Percentiles rank a stretch among this genome's conserved stretches.
phyloP scores from a whole-genome alignment of 495 filamentous ascomycete species.

The Neurospora sp. region DNA sequence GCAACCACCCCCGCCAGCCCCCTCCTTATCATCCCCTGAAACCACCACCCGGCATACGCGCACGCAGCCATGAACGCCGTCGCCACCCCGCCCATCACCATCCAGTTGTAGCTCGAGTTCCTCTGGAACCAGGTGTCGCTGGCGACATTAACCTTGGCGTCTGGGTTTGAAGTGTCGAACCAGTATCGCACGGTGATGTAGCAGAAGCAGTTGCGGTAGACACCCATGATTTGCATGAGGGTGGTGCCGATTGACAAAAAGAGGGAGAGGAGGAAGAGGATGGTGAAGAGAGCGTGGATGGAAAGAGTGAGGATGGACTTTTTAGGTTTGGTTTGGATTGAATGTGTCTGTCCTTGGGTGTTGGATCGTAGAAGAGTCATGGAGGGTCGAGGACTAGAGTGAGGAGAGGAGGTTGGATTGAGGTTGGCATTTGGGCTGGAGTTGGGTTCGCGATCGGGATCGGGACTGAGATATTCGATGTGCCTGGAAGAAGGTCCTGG shows the following conservation, averaged over 20 bases:
- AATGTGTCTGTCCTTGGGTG: background rate
- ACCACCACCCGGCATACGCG: constrained; percentile 1
- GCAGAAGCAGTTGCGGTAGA: constrained; percentile 29
- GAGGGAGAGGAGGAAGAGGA: background rate
- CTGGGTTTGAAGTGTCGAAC: background rate
- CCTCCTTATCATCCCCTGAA: background rate
- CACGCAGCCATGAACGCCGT: background rate
- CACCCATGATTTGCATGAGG: constrained; percentile 29
- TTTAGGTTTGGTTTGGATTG: background rate
- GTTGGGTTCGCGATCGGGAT: background rate
- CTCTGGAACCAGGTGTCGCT: background rate
- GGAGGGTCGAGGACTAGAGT: background rate
- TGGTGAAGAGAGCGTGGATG: background rate
- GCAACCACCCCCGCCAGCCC: background rate
- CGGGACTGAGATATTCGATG: background rate
- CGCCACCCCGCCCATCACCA: background rate
- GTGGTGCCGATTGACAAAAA: constrained; percentile 18
- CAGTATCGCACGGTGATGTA: background rate
- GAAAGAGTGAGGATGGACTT: background rate
- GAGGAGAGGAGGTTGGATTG: background rate
- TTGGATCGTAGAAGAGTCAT: background rate
- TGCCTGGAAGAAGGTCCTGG: background rate
- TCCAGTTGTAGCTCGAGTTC: background rate
- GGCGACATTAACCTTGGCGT: background rate
- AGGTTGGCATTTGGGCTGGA: background rate